Base-by-base conservation (phyloP, 306 rosid genomes). In the Prunus mira region DNA sequence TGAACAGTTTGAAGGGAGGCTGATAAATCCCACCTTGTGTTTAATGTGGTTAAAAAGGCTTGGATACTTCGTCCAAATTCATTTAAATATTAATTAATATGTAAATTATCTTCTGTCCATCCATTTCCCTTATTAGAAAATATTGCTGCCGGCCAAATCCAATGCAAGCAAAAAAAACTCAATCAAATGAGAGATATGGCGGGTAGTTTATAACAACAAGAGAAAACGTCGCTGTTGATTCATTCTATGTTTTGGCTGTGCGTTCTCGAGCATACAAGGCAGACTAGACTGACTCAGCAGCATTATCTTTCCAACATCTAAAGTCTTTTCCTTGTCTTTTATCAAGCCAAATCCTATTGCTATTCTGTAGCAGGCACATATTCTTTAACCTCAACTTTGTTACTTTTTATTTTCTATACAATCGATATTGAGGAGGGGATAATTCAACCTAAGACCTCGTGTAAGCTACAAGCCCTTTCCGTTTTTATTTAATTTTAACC, bases 51-150 rank as follows among this genome's bases (percentile, higher is more conserved):
- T 51, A 55, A 56, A 75, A 58, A 15, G 30, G 78, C 68, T 77
- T 58, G 81, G 80, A 74, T 68, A 57, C 55, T 75, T 81, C 82
- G 69, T 77, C 72, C 38, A 28, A 34, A 47, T 27, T 25, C 43
- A 51, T 51, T 51, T 17, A 15, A 51, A 17, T 38, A 38, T 38
- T 4, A 4, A 51, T 6, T 17, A 15, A 51, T 14, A 17, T 51
- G 8, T 14, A 13, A 51, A 14, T 5, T 5, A 51, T 51, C 7
- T 51, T 51, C n/a, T 51, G n/a, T 17, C 57, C 8, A 15, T 13
- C 57, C 56, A 3, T 12, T 51, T 51, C 22, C 57, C 19, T 51
- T 51, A 14, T 17, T 32, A 60, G 17, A 41, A 17, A 22, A 12
- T 22, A 14, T 45, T 22, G 24, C 52, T 58, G 67, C 76, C 56